Evolutionary conservation across 2,329 filamentous ascomycete species (phyloP).

Genomic region (Cucurbitaria berberidis): DNA sequence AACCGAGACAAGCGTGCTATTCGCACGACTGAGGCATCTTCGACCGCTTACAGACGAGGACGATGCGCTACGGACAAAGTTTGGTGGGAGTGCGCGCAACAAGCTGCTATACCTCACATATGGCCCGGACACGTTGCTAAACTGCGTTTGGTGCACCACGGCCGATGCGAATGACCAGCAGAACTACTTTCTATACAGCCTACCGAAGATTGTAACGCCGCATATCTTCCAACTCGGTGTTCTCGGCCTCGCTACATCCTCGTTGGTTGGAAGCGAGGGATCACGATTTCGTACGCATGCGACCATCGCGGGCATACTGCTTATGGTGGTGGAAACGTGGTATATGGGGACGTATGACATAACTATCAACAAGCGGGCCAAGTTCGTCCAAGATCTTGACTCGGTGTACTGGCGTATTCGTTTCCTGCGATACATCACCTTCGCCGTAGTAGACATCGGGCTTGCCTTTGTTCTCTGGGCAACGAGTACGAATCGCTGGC

Average conservation of each 20-base stretch:
- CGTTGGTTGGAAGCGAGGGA: constrained; percentile 68
- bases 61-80: constrained; percentile 68
- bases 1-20: constrained; percentile 83
- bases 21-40: constrained; percentile 71
- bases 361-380: constrained; percentile 66
- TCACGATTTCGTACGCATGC: constrained; percentile 73
- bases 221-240: constrained; percentile 79
- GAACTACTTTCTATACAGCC: constrained; percentile 79
- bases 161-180: constrained; percentile 65
- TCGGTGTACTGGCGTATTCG: constrained; percentile 74
- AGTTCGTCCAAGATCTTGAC: constrained; percentile 67
- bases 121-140: constrained; percentile 74
- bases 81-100: constrained; percentile 66
- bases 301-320: constrained; percentile 65
- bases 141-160: constrained; percentile 79
- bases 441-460: constrained; percentile 68
- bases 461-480: constrained; percentile 74
- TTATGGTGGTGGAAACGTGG: constrained; percentile 71
- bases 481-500: constrained; percentile 79
- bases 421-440: constrained; percentile 65
- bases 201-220: constrained; percentile 74
- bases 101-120: constrained; percentile 83
- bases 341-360: constrained; percentile 69
- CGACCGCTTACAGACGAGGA: constrained; percentile 68
- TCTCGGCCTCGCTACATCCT: constrained; percentile 76